phyloP scores from a whole-genome alignment of 257 asterid genomes.

The Solanum tacnaense region DNA sequence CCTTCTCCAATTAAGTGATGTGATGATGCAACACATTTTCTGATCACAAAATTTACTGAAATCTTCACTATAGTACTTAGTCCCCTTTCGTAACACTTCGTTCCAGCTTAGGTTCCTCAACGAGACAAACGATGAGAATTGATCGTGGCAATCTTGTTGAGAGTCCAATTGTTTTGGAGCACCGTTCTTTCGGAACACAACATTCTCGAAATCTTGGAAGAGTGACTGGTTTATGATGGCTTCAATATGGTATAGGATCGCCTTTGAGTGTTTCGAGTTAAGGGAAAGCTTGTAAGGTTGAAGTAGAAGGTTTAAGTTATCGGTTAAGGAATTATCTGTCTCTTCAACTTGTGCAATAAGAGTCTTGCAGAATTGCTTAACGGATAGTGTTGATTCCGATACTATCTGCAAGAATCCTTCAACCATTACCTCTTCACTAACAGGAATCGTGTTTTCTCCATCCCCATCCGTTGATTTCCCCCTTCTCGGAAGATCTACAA shows the following conservation, averaged over 20 bases:
- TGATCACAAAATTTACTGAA: constrained; percentile 86
- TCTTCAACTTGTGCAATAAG: constrained; percentile 43
- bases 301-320: constrained; percentile 51
- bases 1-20: constrained; percentile 53
- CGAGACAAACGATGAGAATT: constrained; percentile 60
- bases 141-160: constrained; percentile 41
- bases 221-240: constrained; percentile 70
- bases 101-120: constrained; percentile 85
- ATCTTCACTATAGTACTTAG: constrained; percentile 78
- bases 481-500: constrained; percentile 17
- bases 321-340: constrained; percentile 28
- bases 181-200: constrained; percentile 68
- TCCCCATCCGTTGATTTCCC: constrained; percentile 22
- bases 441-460: constrained; percentile 40
- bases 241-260: constrained; percentile 54
- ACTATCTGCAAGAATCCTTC: constrained; percentile 83
- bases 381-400: constrained; percentile 76
- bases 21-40: constrained; percentile 65
- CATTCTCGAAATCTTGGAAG: constrained; percentile 79
- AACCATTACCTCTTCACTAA: constrained; percentile 57
- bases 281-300: constrained; percentile 54
- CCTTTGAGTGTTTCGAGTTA: constrained; percentile 47
- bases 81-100: constrained; percentile 78
- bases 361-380: constrained; percentile 75
- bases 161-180: constrained; percentile 54